Evolutionary conservation across 2,329 filamentous ascomycete genomes (phyloP).

Genomic region (Fusarium sulawesiense): DNA sequence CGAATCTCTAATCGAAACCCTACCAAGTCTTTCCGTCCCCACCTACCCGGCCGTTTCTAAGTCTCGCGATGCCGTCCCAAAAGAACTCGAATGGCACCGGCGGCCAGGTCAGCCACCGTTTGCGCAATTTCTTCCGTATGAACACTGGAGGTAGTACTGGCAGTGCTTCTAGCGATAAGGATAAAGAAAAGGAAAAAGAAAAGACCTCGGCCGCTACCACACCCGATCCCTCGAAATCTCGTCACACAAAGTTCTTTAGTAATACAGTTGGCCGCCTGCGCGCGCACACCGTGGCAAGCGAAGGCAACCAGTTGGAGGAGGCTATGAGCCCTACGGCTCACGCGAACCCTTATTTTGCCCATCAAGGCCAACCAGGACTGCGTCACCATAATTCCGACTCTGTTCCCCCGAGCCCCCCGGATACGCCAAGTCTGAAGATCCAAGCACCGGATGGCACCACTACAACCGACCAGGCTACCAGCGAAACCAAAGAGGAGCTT

Average conservation of each 20-base stretch:
- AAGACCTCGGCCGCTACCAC: slow-evolving; percentile 14
- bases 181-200: slow-evolving; percentile 53
- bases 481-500: slow-evolving; percentile 90
- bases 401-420: slow-evolving; percentile 90
- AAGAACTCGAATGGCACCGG: slow-evolving; percentile 64
- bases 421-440: slow-evolving; percentile 83
- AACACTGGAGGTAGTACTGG: slow-evolving; percentile 59
- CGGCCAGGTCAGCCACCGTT: slow-evolving; percentile 73
- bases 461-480: slow-evolving; percentile 72
- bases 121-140: slow-evolving; percentile 79
- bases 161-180: slow-evolving; percentile 53
- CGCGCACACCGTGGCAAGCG: slow-evolving; percentile 90
- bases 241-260: slow-evolving; percentile 89
- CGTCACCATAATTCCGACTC: slow-evolving; percentile 96
- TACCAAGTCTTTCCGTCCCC: slow-evolving; percentile 28
- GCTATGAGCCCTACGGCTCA: slow-evolving; percentile 89
- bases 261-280: slow-evolving; percentile 87
- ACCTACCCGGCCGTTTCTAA: slow-evolving; percentile 14
- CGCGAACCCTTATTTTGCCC: slow-evolving; percentile 96
- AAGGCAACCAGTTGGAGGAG: slow-evolving; percentile 91
- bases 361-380: slow-evolving; percentile 92
- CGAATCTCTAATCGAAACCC: slow-evolving; percentile 50
- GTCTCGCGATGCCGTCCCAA: slow-evolving; percentile 60
- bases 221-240: slow-evolving; percentile 65
- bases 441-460: slow-evolving; percentile 73